Percentiles rank a stretch among this genome's conserved stretches.
phyloP scores from a whole-genome alignment of 441 rosid species.

The Pelargonium citronellum region DNA sequence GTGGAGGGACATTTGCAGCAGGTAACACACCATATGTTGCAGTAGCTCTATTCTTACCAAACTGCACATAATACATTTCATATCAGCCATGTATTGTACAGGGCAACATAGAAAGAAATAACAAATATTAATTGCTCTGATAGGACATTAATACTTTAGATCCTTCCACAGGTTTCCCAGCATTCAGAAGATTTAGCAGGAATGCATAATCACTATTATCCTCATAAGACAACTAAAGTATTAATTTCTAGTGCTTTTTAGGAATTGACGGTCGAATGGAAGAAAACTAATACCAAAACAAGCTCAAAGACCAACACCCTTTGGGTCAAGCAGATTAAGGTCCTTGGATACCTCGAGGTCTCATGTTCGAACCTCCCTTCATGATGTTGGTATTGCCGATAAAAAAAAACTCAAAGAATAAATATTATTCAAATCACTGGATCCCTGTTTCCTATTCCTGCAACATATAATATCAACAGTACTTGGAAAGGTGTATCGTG shows the following conservation, averaged over 20 bases:
- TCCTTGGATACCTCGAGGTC: no score
- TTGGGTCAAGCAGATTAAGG: no score
- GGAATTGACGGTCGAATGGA: neutral
- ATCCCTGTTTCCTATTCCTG: neutral
- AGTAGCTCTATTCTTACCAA: conserved; percentile 70
- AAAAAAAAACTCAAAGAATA: neutral
- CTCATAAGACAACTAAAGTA: neutral
- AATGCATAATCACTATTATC: conserved; percentile 3
- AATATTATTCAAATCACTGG: neutral
- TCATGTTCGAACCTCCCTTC: no score
- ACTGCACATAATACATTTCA: conserved; percentile 44
- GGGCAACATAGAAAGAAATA: conserved; percentile 15
- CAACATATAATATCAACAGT: neutral
- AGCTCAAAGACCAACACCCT: neutral
- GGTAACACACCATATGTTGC: conserved; percentile 92
- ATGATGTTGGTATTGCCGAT: no score
- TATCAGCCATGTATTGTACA: conserved; percentile 24
- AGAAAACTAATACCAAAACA: neutral
- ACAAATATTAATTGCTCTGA: conserved; percentile 9
- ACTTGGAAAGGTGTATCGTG: neutral
- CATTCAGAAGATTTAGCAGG: neutral
- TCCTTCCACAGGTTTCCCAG: neutral
- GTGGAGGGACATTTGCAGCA: conserved; percentile 82
- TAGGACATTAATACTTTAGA: conserved; percentile 8
- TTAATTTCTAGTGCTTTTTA: neutral